phyloP scores from a whole-genome alignment of 768 basidiomycete genomes.

The Leccinum olivaceopallidum region DNA sequence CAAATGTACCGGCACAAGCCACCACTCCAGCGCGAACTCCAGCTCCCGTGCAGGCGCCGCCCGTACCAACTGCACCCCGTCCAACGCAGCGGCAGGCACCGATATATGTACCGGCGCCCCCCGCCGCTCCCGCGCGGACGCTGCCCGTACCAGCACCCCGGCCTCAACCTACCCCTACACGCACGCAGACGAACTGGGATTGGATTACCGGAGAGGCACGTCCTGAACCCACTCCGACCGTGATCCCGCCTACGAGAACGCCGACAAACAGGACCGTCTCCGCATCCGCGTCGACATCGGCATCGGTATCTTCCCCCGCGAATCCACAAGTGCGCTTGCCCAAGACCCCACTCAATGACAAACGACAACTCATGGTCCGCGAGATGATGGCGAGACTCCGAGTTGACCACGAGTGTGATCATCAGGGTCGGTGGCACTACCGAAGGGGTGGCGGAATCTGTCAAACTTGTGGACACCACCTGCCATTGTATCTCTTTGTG shows the following conservation, averaged over 20 bases:
- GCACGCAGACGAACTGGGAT: constrained; percentile 5
- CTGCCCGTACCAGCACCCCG: neutral
- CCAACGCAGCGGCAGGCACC: neutral
- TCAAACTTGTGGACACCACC: constrained; percentile 42
- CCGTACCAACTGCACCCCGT: neutral
- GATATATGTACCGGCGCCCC: neutral
- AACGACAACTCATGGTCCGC: constrained; percentile 26
- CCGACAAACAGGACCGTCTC: neutral
- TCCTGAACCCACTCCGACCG: neutral
- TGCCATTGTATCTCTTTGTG: constrained; percentile 52
- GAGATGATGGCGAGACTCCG: constrained; percentile 42
- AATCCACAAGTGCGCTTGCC: constrained; percentile 1
- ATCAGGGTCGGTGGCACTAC: constrained; percentile 45
- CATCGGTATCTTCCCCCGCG: neutral
- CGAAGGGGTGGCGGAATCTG: constrained; percentile 45
- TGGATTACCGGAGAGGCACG: neutral
- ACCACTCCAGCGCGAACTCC: neutral
- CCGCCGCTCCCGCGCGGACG: neutral
- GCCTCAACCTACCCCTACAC: neutral
- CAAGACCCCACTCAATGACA: neutral
- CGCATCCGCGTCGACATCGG: neutral
- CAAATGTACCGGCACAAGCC: neutral
- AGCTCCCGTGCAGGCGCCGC: neutral
- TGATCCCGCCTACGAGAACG: neutral
- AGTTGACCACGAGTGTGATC: constrained; percentile 53